phyloP scores from a whole-genome alignment of 805 yeast genomes.

The Candida verbasci region DNA sequence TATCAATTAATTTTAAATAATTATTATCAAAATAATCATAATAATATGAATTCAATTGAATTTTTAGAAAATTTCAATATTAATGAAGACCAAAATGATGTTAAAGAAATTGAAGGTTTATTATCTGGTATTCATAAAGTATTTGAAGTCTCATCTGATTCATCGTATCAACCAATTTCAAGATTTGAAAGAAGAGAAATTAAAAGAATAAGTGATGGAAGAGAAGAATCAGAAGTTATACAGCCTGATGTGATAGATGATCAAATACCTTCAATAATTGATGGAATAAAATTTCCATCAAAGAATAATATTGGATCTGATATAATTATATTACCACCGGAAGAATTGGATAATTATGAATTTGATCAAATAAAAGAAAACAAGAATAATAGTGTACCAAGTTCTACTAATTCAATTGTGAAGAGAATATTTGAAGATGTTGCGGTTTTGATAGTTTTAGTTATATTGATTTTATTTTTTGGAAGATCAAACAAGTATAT shows the following conservation, averaged over 20 bases:
- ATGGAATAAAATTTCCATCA: conserved; percentile 31
- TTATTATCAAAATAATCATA: conserved; percentile 12
- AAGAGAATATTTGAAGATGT: conserved; percentile 45
- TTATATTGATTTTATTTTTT: conserved; percentile 30
- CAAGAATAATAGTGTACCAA: not conserved
- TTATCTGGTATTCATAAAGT: conserved; percentile 35
- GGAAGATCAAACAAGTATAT: conserved; percentile 28
- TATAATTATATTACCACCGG: conserved; percentile 8
- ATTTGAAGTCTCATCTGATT: conserved; percentile 22
- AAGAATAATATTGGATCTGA: conserved; percentile 9
- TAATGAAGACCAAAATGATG: conserved; percentile 8
- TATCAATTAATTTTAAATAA: conserved; percentile 42
- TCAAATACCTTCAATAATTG: conserved; percentile 25
- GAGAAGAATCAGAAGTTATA: no score
- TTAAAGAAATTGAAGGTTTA: conserved; percentile 20
- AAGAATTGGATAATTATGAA: not conserved
- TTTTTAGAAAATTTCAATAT: conserved; percentile 14
- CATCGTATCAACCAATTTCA: conserved; percentile 34
- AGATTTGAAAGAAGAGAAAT: conserved; percentile 17
- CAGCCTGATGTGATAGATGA: not conserved
- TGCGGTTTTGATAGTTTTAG: conserved; percentile 37
- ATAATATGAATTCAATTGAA: conserved; percentile 10
- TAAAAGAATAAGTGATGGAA: conserved; percentile 24
- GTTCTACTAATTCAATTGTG: conserved; percentile 1
- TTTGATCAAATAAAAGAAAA: not conserved